Evolutionary conservation across 2,329 filamentous ascomycete species (phyloP).

Genomic region (Tricladium varicosporioides): DNA sequence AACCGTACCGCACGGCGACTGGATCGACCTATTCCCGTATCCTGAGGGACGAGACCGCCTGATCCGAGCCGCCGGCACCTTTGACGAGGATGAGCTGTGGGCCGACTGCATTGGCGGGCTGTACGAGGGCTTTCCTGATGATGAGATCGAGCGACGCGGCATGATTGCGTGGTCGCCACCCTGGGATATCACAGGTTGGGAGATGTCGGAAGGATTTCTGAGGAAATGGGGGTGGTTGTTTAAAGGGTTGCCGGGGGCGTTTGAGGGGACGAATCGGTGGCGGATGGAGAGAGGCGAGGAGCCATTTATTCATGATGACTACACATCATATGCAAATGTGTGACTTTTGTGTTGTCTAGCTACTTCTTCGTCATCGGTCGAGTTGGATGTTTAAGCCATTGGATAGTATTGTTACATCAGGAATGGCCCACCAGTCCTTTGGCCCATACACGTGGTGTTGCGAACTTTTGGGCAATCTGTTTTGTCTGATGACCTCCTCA

Average conservation of each 20-base stretch:
- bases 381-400: conserved; percentile 10
- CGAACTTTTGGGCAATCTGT: neutral
- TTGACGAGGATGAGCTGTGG: conserved; percentile 45
- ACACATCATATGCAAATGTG: conserved; percentile 17
- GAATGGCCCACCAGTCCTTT: conserved; percentile 1
- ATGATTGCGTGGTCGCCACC: conserved; percentile 44
- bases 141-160: conserved; percentile 40
- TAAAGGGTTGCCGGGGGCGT: conserved; percentile 23
- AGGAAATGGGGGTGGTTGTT: conserved; percentile 38
- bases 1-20: conserved; percentile 38
- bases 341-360: conserved; percentile 16
- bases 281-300: conserved; percentile 34
- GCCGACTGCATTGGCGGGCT: conserved; percentile 42
- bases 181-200: conserved; percentile 41
- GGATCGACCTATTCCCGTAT: conserved; percentile 43
- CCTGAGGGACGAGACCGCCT: conserved; percentile 40
- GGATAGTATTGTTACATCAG: conserved; percentile 11
- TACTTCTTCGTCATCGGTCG: conserved; percentile 11
- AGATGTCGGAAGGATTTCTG: conserved; percentile 42
- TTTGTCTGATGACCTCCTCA: neutral
- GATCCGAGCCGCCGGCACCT: conserved; percentile 37
- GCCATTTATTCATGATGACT: conserved; percentile 29
- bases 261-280: conserved; percentile 40
- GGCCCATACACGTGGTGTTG: neutral
- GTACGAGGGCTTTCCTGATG: conserved; percentile 43